Percentiles rank a stretch among this genome's conserved stretches.
Evolutionary conservation across 2,329 filamentous ascomycete species (phyloP).

Genomic region (Phialophora verrucosa): DNA sequence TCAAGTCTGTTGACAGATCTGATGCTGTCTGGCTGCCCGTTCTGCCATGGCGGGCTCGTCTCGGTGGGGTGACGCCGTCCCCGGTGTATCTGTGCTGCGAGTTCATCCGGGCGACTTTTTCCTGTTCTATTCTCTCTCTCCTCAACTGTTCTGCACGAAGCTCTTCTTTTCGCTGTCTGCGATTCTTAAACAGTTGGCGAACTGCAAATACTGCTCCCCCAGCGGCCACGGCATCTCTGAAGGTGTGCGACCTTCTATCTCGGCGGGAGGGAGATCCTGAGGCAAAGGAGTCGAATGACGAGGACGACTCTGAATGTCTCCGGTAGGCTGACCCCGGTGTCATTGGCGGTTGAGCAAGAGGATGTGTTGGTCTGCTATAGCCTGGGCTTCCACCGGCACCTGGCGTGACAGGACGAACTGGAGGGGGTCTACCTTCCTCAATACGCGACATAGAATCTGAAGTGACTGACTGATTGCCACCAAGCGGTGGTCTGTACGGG

Average conservation of each 20-base stretch:
- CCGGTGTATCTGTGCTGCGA: constrained; percentile 71
- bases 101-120: constrained; percentile 58
- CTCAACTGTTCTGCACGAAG: constrained; percentile 63
- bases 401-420: constrained; percentile 49
- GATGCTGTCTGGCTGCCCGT: constrained; percentile 38
- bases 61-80: constrained; percentile 61
- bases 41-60: constrained; percentile 33
- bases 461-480: constrained; percentile 54
- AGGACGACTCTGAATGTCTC: constrained; percentile 40
- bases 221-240: constrained; percentile 68
- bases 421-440: constrained; percentile 62
- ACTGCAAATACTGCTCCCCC: constrained; percentile 68
- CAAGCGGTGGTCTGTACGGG: constrained; percentile 59
- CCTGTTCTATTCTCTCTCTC: constrained; percentile 58
- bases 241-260: constrained; percentile 53
- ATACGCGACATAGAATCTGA: constrained; percentile 52
- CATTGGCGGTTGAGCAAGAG: constrained; percentile 41
- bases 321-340: constrained; percentile 39
- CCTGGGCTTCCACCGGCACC: constrained; percentile 46
- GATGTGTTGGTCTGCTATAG: constrained; percentile 40
- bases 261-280: constrained; percentile 46
- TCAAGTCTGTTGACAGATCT: constrained; percentile 35
- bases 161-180: constrained; percentile 62
- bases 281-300: constrained; percentile 49
- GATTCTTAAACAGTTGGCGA: constrained; percentile 65